Evolutionary conservation across 805 yeast genomes (phyloP).

Genomic region (Saccharomyces kudriavzevii): DNA sequence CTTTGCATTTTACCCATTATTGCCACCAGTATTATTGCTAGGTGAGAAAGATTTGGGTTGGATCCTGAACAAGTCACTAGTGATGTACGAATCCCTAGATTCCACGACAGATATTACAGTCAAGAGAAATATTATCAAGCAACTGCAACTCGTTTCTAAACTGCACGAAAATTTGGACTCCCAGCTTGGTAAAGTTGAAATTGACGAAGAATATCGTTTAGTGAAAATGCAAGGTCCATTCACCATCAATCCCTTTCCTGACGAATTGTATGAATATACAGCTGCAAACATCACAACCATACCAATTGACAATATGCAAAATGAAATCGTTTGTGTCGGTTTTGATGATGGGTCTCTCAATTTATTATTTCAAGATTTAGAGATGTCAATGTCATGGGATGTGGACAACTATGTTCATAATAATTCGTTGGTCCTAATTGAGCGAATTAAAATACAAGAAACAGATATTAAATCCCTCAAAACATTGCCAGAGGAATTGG

Average conservation of each 20-base stretch:
- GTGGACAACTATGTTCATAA: slow-evolving; percentile 16
- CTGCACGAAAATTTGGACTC: slow-evolving; percentile 22
- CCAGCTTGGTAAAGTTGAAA: slow-evolving; percentile 12
- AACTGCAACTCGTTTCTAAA: slow-evolving; percentile 32
- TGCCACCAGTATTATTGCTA: slow-evolving; percentile 33
- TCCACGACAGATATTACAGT: slow-evolving; percentile 11
- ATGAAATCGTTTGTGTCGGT: slow-evolving; percentile 22
- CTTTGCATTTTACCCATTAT: slow-evolving; percentile 55
- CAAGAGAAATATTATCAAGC: slow-evolving; percentile 27
- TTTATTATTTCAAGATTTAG: slow-evolving; percentile 28
- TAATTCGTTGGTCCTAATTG: slow-evolving; percentile 20
- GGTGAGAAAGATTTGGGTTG: slow-evolving; percentile 25
- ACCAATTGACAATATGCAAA: slow-evolving; percentile 15
- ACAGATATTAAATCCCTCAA: slow-evolving; percentile 3
- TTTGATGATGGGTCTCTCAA: slow-evolving; percentile 27
- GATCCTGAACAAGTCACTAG: slow-evolving; percentile 21
- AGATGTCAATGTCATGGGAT: slow-evolving; percentile 34
- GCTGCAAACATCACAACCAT: slow-evolving; percentile 31
- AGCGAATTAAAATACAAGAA: slow-evolving; percentile 8
- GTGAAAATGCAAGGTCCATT: slow-evolving; percentile 45
- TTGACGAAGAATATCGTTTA: slow-evolving; percentile 9
- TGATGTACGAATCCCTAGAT: slow-evolving; percentile 16
- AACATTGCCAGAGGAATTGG: neutral
- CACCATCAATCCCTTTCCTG: slow-evolving; percentile 47
- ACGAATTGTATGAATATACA: slow-evolving; percentile 39